Base-by-base conservation (phyloP, 176 grass and related monocot species). In the Oryza glaberrima region DNA sequence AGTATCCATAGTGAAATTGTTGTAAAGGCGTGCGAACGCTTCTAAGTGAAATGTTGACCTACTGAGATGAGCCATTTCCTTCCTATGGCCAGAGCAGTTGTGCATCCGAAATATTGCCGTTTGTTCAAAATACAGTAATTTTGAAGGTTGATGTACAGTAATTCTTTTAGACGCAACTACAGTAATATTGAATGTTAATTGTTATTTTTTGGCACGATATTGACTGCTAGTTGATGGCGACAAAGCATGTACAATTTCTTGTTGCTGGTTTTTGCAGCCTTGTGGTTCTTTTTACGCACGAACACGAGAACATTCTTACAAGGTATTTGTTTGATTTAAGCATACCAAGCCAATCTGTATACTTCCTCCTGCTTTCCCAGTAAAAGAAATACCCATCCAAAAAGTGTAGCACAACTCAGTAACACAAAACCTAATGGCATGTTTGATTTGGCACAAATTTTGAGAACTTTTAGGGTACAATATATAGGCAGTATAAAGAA, bases 21-120 rank as follows among this genome's bases (percentile, higher is more conserved):
- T 73, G 90, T 86, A 68, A 88, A 85, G 19, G 60, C 66, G 15
- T 16, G 41, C 15, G 12, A 44, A 28, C 45, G 3, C 7, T 23
- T 4, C 40, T n/a, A 30, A 35, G 17, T 73, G 76, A 85, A 46
- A 61, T 36, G 45, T 75, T 32, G 70, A 52, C 70, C 25, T 65
- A 19, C 26, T 44, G 61, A 77, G 46, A 58, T 47, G 58, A 63
- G n/a, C n/a, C 58, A 63, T 67, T 67, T 47, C 6, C 47, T 58
- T 46, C 14, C 28, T 82, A 54, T 45, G 26, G 45, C 34, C 73
- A 51, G 82, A 46, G 30, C 61, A 67, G 82, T 10, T 10, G 40
- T 54, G 32, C 72, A 5, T 56, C 46, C 36, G 9, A 56, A 52
- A 11, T 84, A 40, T 73, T 19, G 30, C 4, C 56, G 51, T 78